A percentile compares a stretch with the other conserved stretches of the same genome.
phyloP scores from a whole-genome alignment of 2,329 filamentous ascomycete genomes.

The Hymenoscyphus repandus region DNA sequence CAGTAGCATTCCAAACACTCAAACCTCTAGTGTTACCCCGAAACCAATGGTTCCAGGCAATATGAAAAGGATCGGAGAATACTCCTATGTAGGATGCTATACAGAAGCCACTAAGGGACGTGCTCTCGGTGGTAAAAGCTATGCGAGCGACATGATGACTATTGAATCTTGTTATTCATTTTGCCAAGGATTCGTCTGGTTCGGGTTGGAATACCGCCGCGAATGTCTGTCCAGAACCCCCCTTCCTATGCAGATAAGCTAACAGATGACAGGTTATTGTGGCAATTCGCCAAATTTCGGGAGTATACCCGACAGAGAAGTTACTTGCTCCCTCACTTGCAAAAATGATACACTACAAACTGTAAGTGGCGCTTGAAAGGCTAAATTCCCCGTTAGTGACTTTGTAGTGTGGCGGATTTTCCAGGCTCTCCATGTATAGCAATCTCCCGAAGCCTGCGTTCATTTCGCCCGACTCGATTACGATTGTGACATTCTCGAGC shows the following conservation, averaged over 20 bases:
- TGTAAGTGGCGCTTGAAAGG: slow-evolving; percentile 24
- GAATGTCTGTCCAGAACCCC: slow-evolving; percentile 22
- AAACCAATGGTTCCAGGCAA: slow-evolving; percentile 6
- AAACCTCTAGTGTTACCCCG: slow-evolving; percentile 5
- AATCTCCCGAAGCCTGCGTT: not conserved
- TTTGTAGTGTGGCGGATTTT: slow-evolving; percentile 20
- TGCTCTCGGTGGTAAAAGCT: slow-evolving; percentile 16
- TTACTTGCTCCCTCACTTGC: slow-evolving; percentile 18
- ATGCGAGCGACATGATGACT: slow-evolving; percentile 25
- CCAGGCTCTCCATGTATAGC: slow-evolving; percentile 20
- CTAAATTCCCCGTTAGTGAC: not conserved
- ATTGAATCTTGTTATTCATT: slow-evolving; percentile 27
- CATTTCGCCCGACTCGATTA: not conserved
- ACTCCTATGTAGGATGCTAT: slow-evolving; percentile 24
- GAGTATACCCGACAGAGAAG: slow-evolving; percentile 21
- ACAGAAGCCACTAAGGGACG: slow-evolving; percentile 22
- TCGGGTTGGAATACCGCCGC: slow-evolving; percentile 34
- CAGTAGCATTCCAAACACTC: too few relatives aligned
- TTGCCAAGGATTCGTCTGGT: slow-evolving; percentile 29
- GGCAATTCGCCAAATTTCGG: slow-evolving; percentile 20
- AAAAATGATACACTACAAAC: slow-evolving; percentile 25
- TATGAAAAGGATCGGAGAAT: slow-evolving; percentile 10
- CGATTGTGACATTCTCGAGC: too few relatives aligned
- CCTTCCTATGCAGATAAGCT: not conserved
- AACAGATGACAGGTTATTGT: slow-evolving; percentile 21